Percentiles rank a stretch among this genome's conserved stretches.
Conservation (phyloP, 345 rosid genomes). For the Hibiscus tridactylites region DNA sequence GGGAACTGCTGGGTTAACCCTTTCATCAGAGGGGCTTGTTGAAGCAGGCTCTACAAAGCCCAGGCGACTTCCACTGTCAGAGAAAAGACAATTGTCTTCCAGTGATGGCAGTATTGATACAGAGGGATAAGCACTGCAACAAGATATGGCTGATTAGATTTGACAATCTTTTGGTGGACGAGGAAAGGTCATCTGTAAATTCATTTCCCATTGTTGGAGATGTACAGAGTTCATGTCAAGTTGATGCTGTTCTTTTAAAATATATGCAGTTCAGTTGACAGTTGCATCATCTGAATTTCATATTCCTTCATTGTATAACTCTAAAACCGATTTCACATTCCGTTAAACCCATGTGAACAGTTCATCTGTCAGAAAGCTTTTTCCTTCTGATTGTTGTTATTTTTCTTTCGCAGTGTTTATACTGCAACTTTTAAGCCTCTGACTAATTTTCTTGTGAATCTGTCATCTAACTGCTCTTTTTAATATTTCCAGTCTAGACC, state of each 20-base stretch:
- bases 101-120: slow-evolving; percentile 62
- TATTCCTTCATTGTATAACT: slow-evolving; percentile 42
- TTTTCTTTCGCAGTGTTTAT: slow-evolving; percentile 14
- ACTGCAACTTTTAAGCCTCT: slow-evolving; percentile 8
- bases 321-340: slow-evolving; percentile 39
- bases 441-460: slow-evolving; percentile 5
- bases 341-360: slow-evolving; percentile 46
- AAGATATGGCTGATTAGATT: slow-evolving; percentile 14
- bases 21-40: slow-evolving; percentile 62
- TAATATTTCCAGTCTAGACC: no score
- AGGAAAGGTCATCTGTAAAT: slow-evolving; percentile 43
- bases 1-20: slow-evolving; percentile 39
- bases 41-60: slow-evolving; percentile 54
- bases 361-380: slow-evolving; percentile 25
- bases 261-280: slow-evolving; percentile 34
- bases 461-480: neutral
- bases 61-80: slow-evolving; percentile 62
- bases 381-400: slow-evolving; percentile 13
- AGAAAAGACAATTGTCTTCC: slow-evolving; percentile 73
- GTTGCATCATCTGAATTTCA: slow-evolving; percentile 29
- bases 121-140: slow-evolving; percentile 40
- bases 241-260: slow-evolving; percentile 23
- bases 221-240: slow-evolving; percentile 45
- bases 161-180: slow-evolving; percentile 27
- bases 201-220: slow-evolving; percentile 42